These are phyloP conservation scores for Suillus hirtellus DNA, from an alignment of 768 basidiomycete species.

Conservation along the genomic window DNA sequence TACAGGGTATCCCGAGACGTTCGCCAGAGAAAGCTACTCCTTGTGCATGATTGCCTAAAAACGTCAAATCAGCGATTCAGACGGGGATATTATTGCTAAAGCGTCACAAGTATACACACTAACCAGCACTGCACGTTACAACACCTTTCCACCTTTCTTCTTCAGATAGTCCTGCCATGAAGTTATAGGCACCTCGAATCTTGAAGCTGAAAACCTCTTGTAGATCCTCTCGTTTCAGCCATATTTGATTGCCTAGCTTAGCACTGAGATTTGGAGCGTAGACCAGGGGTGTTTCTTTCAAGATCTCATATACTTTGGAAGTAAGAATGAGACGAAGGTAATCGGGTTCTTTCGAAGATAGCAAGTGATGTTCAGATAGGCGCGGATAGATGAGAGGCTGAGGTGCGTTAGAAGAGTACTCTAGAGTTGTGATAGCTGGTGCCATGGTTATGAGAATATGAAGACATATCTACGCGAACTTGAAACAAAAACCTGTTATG, in stretches of 20 bases:
- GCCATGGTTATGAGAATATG: conserved; percentile 17
- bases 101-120: conserved; percentile 53
- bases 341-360: conserved; percentile 72
- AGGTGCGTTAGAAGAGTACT: conserved; percentile 70
- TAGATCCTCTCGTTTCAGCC: conserved; percentile 95
- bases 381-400: conserved; percentile 67
- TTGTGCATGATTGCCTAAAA: conserved; percentile 94
- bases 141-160: conserved; percentile 98
- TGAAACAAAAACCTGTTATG: background rate
- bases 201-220: conserved; percentile 99
- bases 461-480: background rate
- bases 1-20: conserved; percentile 86
- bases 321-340: conserved; percentile 87
- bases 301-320: conserved; percentile 87
- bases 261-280: conserved; percentile 83
- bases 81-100: background rate
- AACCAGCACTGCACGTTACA: conserved; percentile 96
- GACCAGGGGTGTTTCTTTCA: conserved; percentile 89
- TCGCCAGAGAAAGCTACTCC: conserved; percentile 96
- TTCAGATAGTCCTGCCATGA: conserved; percentile 86
- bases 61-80: conserved; percentile 5
- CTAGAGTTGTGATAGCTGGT: conserved; percentile 51
- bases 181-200: conserved; percentile 97
- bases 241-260: conserved; percentile 89
- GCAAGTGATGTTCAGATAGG: conserved; percentile 62